Conservation (phyloP, 371 early-diverging fungal genomes). For the Phascolomyces articulosus region DNA sequence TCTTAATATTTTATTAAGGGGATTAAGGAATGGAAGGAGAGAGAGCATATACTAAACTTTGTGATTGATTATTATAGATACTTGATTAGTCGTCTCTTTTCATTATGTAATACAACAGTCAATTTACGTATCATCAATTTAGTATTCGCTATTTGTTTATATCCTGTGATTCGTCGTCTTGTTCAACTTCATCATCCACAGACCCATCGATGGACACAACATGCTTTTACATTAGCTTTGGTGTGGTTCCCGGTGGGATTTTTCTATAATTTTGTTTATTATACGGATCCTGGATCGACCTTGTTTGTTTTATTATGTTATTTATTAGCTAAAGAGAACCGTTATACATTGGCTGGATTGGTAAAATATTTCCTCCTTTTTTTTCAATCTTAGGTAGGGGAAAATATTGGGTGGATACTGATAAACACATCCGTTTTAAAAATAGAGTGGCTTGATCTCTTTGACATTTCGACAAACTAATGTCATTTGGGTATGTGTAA, state of each 20-base stretch:
- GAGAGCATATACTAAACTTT: too few relatives aligned
- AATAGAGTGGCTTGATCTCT: constrained; percentile 58
- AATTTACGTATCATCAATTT: constrained; percentile 62
- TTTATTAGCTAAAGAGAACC: constrained; percentile 49
- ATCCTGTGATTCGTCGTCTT: constrained; percentile 46
- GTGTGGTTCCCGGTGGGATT: constrained; percentile 78
- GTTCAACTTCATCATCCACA: constrained; percentile 38
- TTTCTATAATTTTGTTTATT: constrained; percentile 88
- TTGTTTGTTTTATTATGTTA: constrained; percentile 79
- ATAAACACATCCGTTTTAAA: background rate
- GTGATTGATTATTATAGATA: constrained; percentile 26
- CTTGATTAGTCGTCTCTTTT: constrained; percentile 43
- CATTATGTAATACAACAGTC: constrained; percentile 2
- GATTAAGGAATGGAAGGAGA: too few relatives aligned
- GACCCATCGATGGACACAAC: constrained; percentile 11
- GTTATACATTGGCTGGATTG: constrained; percentile 56
- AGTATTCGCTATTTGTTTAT: constrained; percentile 52
- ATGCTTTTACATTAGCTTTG: constrained; percentile 60
- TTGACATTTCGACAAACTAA: constrained; percentile 92
- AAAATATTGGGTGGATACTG: background rate
- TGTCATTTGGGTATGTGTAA: constrained; percentile 78
- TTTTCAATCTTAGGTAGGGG: too few relatives aligned
- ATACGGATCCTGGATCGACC: constrained; percentile 90
- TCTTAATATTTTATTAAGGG: too few relatives aligned
- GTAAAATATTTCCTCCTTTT: too few relatives aligned